Evolutionary conservation across 2,329 filamentous ascomycete genomes (phyloP).

Genomic region (Fusarium beomiforme): DNA sequence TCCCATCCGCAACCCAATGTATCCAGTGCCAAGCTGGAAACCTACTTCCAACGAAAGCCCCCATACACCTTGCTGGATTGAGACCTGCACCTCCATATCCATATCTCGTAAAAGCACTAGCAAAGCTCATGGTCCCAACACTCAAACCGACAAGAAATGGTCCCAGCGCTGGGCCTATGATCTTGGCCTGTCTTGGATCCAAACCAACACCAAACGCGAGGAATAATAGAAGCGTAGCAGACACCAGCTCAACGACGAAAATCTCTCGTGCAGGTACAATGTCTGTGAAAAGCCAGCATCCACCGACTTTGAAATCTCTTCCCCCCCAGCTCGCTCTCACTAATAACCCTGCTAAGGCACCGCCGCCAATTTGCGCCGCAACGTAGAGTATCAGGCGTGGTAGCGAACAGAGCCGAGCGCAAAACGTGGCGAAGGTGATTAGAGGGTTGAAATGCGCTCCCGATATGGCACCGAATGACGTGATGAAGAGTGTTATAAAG

Average conservation of each 20-base stretch:
- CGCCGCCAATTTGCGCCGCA: slow-evolving; percentile 57
- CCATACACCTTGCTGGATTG: slow-evolving; percentile 40
- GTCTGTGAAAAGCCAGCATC: slow-evolving; percentile 43
- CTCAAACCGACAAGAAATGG: slow-evolving; percentile 60
- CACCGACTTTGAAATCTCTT: slow-evolving; percentile 43
- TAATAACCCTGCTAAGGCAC: slow-evolving; percentile 44
- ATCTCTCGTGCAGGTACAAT: slow-evolving; percentile 44
- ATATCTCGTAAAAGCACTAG: slow-evolving; percentile 43
- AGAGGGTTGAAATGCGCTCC: slow-evolving; percentile 65
- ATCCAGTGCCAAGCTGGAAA: slow-evolving; percentile 42
- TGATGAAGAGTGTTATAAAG: slow-evolving; percentile 60
- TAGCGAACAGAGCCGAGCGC: slow-evolving; percentile 59
- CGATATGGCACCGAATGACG: slow-evolving; percentile 57
- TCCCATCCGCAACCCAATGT: slow-evolving; percentile 34
- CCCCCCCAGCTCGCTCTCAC: slow-evolving; percentile 44
- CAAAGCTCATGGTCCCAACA: slow-evolving; percentile 50
- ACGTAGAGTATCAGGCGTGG: slow-evolving; percentile 61
- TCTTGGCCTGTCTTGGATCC: slow-evolving; percentile 60
- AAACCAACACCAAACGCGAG: slow-evolving; percentile 64
- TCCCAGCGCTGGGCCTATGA: slow-evolving; percentile 59
- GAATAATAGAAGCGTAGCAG: slow-evolving; percentile 58
- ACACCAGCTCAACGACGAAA: slow-evolving; percentile 60
- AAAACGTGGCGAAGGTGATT: slow-evolving; percentile 64
- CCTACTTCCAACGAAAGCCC: slow-evolving; percentile 26
- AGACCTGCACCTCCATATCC: slow-evolving; percentile 38